A percentile compares a stretch with the other conserved stretches of the same genome.
Evolutionary conservation across 768 basidiomycete genomes (phyloP).

Genomic region (Floccularia luteovirens): DNA sequence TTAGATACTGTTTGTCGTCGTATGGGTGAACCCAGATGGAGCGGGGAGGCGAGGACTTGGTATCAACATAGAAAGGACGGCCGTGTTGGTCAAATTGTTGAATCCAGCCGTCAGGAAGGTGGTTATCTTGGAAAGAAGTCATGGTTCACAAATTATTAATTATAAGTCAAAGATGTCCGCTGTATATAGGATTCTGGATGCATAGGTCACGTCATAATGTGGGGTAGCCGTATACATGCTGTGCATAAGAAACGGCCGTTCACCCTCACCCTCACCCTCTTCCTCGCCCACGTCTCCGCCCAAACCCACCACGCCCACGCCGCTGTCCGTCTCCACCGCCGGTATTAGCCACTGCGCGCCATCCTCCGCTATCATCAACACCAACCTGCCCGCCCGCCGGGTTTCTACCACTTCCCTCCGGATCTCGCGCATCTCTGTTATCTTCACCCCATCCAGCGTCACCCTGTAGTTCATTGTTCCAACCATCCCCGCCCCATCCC

Average conservation of each 20-base stretch:
- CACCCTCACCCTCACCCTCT: neutral
- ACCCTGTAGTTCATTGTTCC: no score
- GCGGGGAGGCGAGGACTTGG: conserved; percentile 51
- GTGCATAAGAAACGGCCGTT: neutral
- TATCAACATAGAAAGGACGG: conserved; percentile 53
- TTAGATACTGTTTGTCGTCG: conserved; percentile 59
- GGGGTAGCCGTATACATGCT: neutral
- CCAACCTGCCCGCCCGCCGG: neutral
- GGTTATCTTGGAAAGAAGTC: conserved; percentile 14
- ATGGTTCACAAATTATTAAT: conserved; percentile 7
- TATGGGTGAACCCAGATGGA: conserved; percentile 70
- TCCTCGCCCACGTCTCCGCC: neutral
- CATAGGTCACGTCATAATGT: neutral
- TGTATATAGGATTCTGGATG: neutral
- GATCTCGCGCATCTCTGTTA: neutral
- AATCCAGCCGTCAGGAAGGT: conserved; percentile 54
- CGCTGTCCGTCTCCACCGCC: neutral
- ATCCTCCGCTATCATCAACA: neutral
- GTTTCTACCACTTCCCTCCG: no score
- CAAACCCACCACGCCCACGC: neutral
- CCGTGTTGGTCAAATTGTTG: conserved; percentile 33
- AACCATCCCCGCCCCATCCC: neutral
- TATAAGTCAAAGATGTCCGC: neutral
- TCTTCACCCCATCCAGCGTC: neutral
- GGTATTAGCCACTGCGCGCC: neutral